Evolutionary conservation across 2,329 filamentous ascomycete species (phyloP).

Genomic region (Fusarium anguioides): DNA sequence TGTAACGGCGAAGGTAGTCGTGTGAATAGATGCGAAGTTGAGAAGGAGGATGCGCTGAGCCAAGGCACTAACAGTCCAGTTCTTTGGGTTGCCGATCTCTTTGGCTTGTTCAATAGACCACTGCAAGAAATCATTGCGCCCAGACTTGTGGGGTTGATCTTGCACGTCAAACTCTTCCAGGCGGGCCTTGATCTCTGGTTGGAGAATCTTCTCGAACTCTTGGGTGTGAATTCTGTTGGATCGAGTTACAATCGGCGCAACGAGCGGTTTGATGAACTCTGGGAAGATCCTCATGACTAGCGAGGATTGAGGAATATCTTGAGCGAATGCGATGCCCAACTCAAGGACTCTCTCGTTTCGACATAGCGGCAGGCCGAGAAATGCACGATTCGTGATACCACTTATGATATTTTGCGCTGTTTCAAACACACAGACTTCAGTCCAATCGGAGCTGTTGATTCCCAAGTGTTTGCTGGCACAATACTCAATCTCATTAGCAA

Average conservation of each 20-base stretch:
- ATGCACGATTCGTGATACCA: conserved; percentile 1
- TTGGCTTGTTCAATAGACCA: conserved; percentile 15
- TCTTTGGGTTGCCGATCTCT: conserved; percentile 2
- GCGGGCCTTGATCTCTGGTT: conserved; percentile 1
- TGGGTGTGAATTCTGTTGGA: conserved; percentile 8
- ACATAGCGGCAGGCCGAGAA: background rate
- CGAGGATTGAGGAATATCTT: background rate
- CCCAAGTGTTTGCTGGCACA: conserved; percentile 1
- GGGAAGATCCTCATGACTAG: conserved; percentile 1
- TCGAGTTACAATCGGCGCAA: background rate
- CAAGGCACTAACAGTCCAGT: conserved; percentile 1
- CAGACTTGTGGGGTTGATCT: background rate
- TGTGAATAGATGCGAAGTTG: conserved; percentile 15
- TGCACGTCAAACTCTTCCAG: background rate
- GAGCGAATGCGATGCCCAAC: conserved; percentile 1
- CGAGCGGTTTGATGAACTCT: background rate
- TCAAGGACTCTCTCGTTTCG: conserved; percentile 4
- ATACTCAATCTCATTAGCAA: background rate
- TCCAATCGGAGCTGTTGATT: background rate
- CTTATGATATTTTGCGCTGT: background rate
- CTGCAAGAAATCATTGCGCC: background rate
- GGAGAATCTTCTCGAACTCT: conserved; percentile 1
- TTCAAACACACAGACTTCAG: background rate
- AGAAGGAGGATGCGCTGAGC: conserved; percentile 4
- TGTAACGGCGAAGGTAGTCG: conserved; percentile 5